phyloP scores from a whole-genome alignment of 2,329 filamentous ascomycete species.

The Tolypocladium tropicale region DNA sequence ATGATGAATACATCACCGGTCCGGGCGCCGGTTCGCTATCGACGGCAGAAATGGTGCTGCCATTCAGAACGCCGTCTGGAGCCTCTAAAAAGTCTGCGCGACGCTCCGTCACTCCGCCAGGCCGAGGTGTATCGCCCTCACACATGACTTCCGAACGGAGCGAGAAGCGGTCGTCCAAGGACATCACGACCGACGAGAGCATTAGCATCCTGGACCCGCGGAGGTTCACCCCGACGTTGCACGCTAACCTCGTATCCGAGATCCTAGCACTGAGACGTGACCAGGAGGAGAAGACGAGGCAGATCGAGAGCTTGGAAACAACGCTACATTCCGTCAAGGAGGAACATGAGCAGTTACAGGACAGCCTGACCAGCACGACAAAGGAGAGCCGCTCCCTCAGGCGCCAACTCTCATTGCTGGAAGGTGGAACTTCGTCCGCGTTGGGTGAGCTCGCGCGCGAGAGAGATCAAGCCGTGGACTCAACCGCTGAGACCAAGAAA shows the following conservation, averaged over 20 bases:
- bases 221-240: slow-evolving; percentile 87
- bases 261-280: slow-evolving; percentile 81
- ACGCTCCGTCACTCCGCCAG: slow-evolving; percentile 56
- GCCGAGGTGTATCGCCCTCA: slow-evolving; percentile 47
- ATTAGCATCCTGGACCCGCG: slow-evolving; percentile 75
- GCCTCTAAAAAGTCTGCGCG: slow-evolving; percentile 46
- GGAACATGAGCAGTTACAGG: slow-evolving; percentile 64
- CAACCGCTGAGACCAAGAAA: slow-evolving; percentile 59
- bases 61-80: slow-evolving; percentile 62
- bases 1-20: slow-evolving; percentile 47
- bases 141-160: slow-evolving; percentile 30
- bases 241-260: slow-evolving; percentile 89
- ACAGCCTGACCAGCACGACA: slow-evolving; percentile 48
- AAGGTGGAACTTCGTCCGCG: slow-evolving; percentile 80
- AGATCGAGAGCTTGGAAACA: slow-evolving; percentile 77
- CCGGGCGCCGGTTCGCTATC: slow-evolving; percentile 51
- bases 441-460: slow-evolving; percentile 76
- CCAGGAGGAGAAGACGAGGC: slow-evolving; percentile 76
- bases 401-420: slow-evolving; percentile 74
- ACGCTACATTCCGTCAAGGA: slow-evolving; percentile 59
- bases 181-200: slow-evolving; percentile 54
- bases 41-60: slow-evolving; percentile 56
- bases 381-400: slow-evolving; percentile 76
- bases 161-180: slow-evolving; percentile 42
- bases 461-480: slow-evolving; percentile 72